These are phyloP conservation scores for Psilocybe tampanensis DNA, from an alignment of 768 basidiomycete species.

Conservation along the genomic window DNA sequence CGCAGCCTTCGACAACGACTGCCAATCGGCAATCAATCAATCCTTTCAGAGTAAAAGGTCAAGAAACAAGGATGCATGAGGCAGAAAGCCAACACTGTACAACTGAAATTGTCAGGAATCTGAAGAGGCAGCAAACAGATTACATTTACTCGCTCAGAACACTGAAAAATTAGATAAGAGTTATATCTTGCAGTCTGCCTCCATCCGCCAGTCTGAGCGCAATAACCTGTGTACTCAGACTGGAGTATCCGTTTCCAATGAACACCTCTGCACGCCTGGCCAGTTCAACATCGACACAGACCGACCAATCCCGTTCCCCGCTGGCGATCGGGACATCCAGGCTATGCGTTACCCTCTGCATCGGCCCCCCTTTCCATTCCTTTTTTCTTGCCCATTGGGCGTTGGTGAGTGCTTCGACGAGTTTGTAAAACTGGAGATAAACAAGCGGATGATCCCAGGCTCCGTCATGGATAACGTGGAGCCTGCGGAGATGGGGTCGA, in stretches of 20 bases:
- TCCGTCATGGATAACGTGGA: slow-evolving; percentile 50
- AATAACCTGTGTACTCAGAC: slow-evolving; percentile 44
- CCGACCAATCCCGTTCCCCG: slow-evolving; percentile 46
- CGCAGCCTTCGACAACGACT: no score
- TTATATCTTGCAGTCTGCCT: slow-evolving; percentile 37
- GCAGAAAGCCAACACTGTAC: no score
- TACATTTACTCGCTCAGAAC: background rate
- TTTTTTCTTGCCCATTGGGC: slow-evolving; percentile 31
- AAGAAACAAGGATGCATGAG: no score
- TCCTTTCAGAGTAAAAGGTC: no score
- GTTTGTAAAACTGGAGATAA: slow-evolving; percentile 43
- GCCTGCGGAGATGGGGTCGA: slow-evolving; percentile 37
- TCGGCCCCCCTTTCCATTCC: slow-evolving; percentile 44
- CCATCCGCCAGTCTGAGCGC: slow-evolving; percentile 43
- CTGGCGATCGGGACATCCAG: slow-evolving; percentile 35
- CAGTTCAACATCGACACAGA: slow-evolving; percentile 48
- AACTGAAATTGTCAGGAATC: no score
- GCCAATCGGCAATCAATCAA: no score
- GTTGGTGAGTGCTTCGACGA: slow-evolving; percentile 38
- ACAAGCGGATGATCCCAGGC: slow-evolving; percentile 48
- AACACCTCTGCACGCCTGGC: slow-evolving; percentile 45
- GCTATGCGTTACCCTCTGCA: slow-evolving; percentile 43
- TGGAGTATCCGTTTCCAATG: slow-evolving; percentile 52
- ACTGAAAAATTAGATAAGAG: slow-evolving; percentile 26
- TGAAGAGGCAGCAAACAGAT: no score